These are phyloP conservation scores for Arachis monticola DNA, from an alignment of 331 rosid genomes.

Conservation along the genomic window DNA sequence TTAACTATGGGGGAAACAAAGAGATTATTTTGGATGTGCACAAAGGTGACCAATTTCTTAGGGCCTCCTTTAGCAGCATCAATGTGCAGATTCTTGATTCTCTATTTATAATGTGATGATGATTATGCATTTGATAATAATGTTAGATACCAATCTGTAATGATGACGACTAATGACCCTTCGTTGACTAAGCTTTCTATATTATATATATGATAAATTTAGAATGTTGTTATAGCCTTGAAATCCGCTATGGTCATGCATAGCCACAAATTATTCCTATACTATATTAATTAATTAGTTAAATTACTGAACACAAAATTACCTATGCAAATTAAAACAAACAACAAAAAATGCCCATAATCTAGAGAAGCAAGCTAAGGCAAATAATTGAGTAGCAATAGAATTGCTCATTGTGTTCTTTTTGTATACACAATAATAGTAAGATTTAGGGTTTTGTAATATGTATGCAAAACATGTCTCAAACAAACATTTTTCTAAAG, in stretches of 20 bases:
- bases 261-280: background rate
- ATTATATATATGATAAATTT: background rate
- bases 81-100: background rate
- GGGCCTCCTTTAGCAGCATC: conserved; percentile 3
- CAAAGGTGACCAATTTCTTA: background rate
- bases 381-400: too few relatives aligned
- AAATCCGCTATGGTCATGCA: background rate
- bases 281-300: background rate
- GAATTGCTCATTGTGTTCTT: too few relatives aligned
- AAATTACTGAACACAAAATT: background rate
- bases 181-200: conserved; percentile 32
- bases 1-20: background rate
- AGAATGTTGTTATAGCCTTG: conserved; percentile 23
- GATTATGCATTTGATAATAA: background rate
- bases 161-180: background rate
- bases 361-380: too few relatives aligned
- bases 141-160: background rate
- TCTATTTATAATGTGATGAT: conserved; percentile 31
- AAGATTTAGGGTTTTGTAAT: too few relatives aligned
- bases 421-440: too few relatives aligned
- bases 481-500: too few relatives aligned
- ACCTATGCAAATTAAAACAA: background rate
- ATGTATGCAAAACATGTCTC: too few relatives aligned
- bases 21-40: background rate
- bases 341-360: too few relatives aligned